phyloP scores from a whole-genome alignment of 2,329 filamentous ascomycete species.

The Fusarium pseudocircinatum region DNA sequence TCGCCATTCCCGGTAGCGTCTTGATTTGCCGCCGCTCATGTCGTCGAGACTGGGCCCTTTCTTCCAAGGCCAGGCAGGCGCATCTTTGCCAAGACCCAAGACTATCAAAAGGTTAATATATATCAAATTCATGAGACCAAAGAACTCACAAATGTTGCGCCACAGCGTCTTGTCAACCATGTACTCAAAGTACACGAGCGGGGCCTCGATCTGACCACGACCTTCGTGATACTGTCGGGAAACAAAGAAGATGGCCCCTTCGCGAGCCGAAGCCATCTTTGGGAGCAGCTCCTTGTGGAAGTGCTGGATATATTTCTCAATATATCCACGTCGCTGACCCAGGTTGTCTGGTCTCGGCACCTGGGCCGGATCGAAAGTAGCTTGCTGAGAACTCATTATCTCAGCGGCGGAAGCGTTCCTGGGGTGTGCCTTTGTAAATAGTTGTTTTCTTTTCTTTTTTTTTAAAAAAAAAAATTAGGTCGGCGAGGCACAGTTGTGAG shows the following conservation, averaged over 20 bases:
- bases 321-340: too few relatives aligned
- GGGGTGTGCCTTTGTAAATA: too few relatives aligned
- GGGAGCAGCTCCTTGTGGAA: too few relatives aligned
- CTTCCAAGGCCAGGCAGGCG: neutral
- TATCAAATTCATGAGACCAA: neutral
- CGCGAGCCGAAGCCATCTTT: too few relatives aligned
- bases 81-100: neutral
- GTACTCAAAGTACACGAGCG: neutral
- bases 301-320: too few relatives aligned
- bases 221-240: neutral
- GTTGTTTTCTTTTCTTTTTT: too few relatives aligned
- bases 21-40: neutral
- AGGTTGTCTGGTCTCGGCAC: too few relatives aligned
- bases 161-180: neutral
- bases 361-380: too few relatives aligned
- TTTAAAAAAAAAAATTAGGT: too few relatives aligned
- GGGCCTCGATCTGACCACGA: neutral
- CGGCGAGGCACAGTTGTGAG: too few relatives aligned
- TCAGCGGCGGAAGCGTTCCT: neutral
- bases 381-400: neutral
- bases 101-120: neutral
- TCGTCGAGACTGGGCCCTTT: neutral
- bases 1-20: neutral
- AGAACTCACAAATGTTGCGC: neutral
- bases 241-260: neutral